Evolutionary conservation across 441 rosid species (phyloP).

Genomic region (Brassica hybrid): DNA sequence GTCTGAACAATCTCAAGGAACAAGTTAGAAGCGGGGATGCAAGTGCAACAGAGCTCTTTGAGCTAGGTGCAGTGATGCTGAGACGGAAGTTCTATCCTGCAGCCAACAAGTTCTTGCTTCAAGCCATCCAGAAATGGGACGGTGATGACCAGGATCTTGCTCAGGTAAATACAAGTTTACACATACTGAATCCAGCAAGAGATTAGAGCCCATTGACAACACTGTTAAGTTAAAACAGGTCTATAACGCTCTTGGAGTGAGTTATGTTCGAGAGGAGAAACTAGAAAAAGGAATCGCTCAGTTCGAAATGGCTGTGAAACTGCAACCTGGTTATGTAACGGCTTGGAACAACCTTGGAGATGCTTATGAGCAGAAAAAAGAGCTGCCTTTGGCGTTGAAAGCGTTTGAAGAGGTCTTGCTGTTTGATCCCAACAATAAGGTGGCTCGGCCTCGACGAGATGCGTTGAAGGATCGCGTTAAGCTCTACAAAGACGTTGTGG

Average conservation of each 20-base stretch:
- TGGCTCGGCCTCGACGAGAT: constrained; percentile 86
- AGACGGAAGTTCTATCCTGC: constrained; percentile 93
- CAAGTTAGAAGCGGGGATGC: constrained; percentile 99
- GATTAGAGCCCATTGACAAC: constrained; percentile 2
- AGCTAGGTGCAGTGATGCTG: constrained; percentile 97
- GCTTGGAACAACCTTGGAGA: constrained; percentile 99
- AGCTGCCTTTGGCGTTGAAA: constrained; percentile 70
- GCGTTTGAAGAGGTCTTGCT: constrained; percentile 93
- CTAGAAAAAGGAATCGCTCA: constrained; percentile 85
- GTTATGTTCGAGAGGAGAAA: constrained; percentile 80
- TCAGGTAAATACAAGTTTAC: constrained; percentile 55
- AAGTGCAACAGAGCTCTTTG: constrained; percentile 88
- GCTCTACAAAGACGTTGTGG: constrained; percentile 81
- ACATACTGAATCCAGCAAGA: not conserved
- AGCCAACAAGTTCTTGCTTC: constrained; percentile 81
- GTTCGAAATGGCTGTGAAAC: constrained; percentile 85
- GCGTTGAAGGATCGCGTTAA: constrained; percentile 68
- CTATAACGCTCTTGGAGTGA: constrained; percentile 84
- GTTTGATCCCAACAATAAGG: constrained; percentile 90
- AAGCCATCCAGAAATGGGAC: constrained; percentile 96
- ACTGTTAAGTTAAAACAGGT: constrained; percentile 39
- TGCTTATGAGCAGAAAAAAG: constrained; percentile 91
- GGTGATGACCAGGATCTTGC: constrained; percentile 99
- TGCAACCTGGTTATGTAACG: constrained; percentile 93
- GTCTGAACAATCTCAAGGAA: constrained; percentile 55